A percentile compares a stretch with the other conserved stretches of the same genome.
phyloP scores from a whole-genome alignment of 352 stramenopile genomes.

The Globisporangium splendens region DNA sequence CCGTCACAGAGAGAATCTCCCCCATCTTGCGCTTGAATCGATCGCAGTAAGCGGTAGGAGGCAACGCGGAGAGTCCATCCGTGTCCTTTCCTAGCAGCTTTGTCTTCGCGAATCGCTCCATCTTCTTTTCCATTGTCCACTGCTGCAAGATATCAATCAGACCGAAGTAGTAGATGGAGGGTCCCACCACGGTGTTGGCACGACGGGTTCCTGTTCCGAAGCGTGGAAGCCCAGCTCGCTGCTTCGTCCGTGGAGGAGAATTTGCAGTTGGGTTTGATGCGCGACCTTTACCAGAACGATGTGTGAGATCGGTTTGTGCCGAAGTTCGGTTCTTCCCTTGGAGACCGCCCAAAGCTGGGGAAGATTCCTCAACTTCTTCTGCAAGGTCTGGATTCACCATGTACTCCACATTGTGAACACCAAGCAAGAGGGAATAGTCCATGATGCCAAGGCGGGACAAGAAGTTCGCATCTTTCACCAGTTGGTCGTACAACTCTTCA shows the following conservation, averaged over 20 bases:
- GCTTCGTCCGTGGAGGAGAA: slow-evolving; percentile 25
- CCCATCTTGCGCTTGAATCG: slow-evolving; percentile 88
- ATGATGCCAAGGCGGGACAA: slow-evolving; percentile 85
- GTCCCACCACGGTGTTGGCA: slow-evolving; percentile 84
- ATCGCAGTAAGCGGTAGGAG: slow-evolving; percentile 81
- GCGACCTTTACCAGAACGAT: slow-evolving; percentile 21
- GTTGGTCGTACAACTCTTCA: slow-evolving; percentile 80
- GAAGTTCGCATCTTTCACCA: slow-evolving; percentile 86
- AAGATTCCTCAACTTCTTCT: slow-evolving; percentile 25
- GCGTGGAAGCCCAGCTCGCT: slow-evolving; percentile 35
- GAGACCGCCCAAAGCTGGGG: slow-evolving; percentile 2
- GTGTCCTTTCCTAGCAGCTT: slow-evolving; percentile 77
- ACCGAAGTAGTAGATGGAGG: slow-evolving; percentile 87
- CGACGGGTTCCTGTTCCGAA: slow-evolving; percentile 66
- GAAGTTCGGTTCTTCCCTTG: slow-evolving; percentile 11
- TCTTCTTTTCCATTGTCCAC: slow-evolving; percentile 90
- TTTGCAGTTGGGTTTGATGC: slow-evolving; percentile 18
- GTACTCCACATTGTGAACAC: slow-evolving; percentile 88
- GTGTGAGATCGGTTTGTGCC: slow-evolving; percentile 27
- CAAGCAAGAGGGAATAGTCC: slow-evolving; percentile 89
- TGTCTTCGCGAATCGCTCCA: slow-evolving; percentile 87
- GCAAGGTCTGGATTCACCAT: slow-evolving; percentile 78
- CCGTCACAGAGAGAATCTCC: slow-evolving; percentile 73
- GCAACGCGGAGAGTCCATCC: slow-evolving; percentile 77
- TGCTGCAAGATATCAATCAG: slow-evolving; percentile 88